These are phyloP conservation scores for Kluyveromyces marxianus DNA, from an alignment of 1,139 yeast species.

Conservation along the genomic window DNA sequence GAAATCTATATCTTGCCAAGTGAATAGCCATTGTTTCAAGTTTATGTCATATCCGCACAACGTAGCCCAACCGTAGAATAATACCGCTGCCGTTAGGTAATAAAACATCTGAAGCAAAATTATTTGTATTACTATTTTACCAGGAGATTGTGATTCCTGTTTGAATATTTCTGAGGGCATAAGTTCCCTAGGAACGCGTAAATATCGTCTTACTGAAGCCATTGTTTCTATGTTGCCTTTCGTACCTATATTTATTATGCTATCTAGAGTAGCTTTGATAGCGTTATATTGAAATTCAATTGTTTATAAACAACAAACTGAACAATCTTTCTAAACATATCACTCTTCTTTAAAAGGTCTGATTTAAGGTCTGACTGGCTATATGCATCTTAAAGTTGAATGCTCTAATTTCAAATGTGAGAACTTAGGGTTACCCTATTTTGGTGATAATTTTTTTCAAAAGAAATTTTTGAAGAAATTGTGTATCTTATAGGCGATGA, in stretches of 20 bases:
- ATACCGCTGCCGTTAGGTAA: conserved; percentile 51
- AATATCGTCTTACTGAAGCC: conserved; percentile 24
- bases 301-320: too few species aligned
- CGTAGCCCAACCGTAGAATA: conserved; percentile 50
- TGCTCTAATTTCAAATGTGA: not conserved
- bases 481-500: conserved; percentile 8
- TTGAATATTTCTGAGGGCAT: conserved; percentile 30
- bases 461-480: conserved; percentile 1
- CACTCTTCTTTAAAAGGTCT: too few species aligned
- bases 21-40: conserved; percentile 55
- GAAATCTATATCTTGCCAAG: conserved; percentile 68
- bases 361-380: too few species aligned
- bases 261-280: too few species aligned
- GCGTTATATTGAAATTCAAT: too few species aligned
- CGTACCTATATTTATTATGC: too few species aligned
- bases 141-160: conserved; percentile 36
- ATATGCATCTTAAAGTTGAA: too few species aligned
- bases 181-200: conserved; percentile 26
- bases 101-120: conserved; percentile 58
- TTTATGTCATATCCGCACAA: conserved; percentile 59
- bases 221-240: conserved; percentile 6
- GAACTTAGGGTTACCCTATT: not conserved
- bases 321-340: too few species aligned
- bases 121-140: conserved; percentile 46
- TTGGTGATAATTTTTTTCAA: conserved; percentile 1